Base-by-base conservation (phyloP, 495 filamentous ascomycete species). In the Hypoxylon perforatum region DNA sequence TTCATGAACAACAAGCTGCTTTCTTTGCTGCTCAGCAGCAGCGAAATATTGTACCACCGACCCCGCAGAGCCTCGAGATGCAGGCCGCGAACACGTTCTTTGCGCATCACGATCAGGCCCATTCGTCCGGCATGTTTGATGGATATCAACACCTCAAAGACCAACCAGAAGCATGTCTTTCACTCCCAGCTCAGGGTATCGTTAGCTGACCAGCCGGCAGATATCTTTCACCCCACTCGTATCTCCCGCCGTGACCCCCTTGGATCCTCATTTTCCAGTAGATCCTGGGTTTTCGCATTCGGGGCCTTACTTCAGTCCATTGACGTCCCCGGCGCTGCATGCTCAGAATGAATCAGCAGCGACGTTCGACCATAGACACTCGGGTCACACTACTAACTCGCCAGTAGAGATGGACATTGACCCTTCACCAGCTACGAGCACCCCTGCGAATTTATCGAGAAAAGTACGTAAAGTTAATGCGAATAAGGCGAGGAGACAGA, bases 191-290 rank as follows among this genome's bases (percentile, higher is more conserved):
- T 56, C 64, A 23, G 36, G 36, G 23, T 44, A 54, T 42, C 15
- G 15, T 35, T 50, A 39, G 55, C 73, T 79, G 71, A 83, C 75
- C 63, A 44, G 65, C 65, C 61, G 55, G 38, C 36, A 92, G 91
- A 92, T 94, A 78, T 83, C 92, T 21, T 97, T 97, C 76, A 99
- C 95, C 6, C 95, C 95, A 8, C 86, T 99, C 25, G 91, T 96
- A 7, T 97, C 95, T 33, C 95, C 95, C 17, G 94, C 93, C 2
- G 94, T 97, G 69, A 97, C 94, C 9, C 94, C 95, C 23, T 84
- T 95, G 46, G 94, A 97, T 64, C 85, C 86, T 30, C 90, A 93
- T 72, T 96, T 96, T 75, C 83, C 87, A 44, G 77, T 87, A 21
- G 86, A 93, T 42, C 86, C 88, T 10, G 91, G 93, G 60, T 97